Evolutionary conservation across 2,329 filamentous ascomycete species (phyloP), one percentile per base, ranked within the genome.

Genomic region (Drechslerella coelobrocha): DNA sequence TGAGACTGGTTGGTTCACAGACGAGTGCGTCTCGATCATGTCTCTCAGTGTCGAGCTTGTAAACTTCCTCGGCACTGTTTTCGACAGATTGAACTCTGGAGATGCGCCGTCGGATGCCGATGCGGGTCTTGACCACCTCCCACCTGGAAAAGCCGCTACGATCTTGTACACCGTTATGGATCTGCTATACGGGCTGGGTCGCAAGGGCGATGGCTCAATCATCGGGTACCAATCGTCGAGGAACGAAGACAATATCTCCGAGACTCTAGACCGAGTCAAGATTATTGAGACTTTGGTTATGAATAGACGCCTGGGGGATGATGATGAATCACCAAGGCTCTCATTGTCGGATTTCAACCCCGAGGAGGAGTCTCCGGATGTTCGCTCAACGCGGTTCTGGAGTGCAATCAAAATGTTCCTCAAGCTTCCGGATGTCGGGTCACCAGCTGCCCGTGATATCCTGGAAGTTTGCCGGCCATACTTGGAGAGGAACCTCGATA

Each of bases 1-100:
- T 72, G 92, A 97, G 78, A 90, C 91, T 5, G 84, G 83, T 26
- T 97, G 92, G 92, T 97, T 91, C 80, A 85, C 82, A 68, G 81
- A 83, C 34, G 79, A 79, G 60, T 78, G 81, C 51, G 82, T 82
- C 37, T 71, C 80, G 39, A 80, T 79, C 76, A 77, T 81, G n/a
- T 79, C 86, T 62, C 81, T 81, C 61, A 79, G 80, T 53, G 82
- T 61, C 74, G 53, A 62, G 57, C 19, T 77, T 74, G 68, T 71
- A 29, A 74, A 74, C 52, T 68, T 74, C 57, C 72, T 76, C 47
- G 74, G 73, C 2, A 69, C 57, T 23, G 72, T 76, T 29, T 75
- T 75, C 43, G 73, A 72, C 34, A 68, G 75, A 19, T 41, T 76
- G 27, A 74, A 75, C 51, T 72, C 69, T 39, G 74, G 75, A 43